Percentiles rank a stretch among this genome's conserved stretches.
Conservation (phyloP, 83 land plant genomes). For the Thuja plicata region DNA sequence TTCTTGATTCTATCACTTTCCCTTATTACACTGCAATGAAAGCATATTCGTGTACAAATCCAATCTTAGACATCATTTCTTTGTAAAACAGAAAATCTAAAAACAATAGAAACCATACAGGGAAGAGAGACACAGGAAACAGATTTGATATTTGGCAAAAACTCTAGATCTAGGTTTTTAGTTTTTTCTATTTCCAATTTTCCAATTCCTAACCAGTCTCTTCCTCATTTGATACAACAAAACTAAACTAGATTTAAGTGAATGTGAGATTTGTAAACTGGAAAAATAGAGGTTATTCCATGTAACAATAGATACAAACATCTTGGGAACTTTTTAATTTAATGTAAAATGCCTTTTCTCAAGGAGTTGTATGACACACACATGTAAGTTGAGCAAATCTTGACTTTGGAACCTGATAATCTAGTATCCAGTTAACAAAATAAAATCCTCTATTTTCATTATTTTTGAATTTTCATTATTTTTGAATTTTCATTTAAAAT, state of each 20-base stretch:
- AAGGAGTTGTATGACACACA: not conserved
- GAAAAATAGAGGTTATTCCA: not conserved
- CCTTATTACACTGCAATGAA: not conserved
- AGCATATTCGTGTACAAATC: not conserved
- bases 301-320: not conserved
- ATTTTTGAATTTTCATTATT: not conserved
- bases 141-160: not conserved
- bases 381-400: not conserved
- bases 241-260: not conserved
- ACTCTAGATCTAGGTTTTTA: not conserved
- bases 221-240: not conserved
- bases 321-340: not conserved
- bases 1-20: not conserved
- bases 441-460: not conserved
- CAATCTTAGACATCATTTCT: not conserved
- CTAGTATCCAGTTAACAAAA: not conserved
- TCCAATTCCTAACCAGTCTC: not conserved
- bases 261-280: not conserved
- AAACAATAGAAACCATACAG: not conserved
- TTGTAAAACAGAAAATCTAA: not conserved
- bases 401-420: not conserved
- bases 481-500: not conserved
- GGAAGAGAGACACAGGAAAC: not conserved
- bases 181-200: not conserved
- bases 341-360: not conserved